These are phyloP conservation scores for Hortaea sp. DNA, from an alignment of 2,329 filamentous ascomycete species.

Conservation along the genomic window DNA sequence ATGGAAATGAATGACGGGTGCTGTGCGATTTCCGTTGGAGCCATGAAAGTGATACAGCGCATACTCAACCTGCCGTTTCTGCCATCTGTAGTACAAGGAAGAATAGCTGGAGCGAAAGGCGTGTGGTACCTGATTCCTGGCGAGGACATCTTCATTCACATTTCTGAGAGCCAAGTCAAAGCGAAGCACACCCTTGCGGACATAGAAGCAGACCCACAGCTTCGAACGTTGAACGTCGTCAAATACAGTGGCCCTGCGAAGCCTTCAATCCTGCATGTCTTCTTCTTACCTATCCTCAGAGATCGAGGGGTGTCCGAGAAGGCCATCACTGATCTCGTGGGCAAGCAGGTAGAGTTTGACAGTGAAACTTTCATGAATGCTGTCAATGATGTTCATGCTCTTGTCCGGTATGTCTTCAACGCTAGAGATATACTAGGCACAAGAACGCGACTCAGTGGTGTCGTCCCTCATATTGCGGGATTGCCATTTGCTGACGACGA, in stretches of 20 bases:
- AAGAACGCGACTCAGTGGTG: constrained; percentile 24
- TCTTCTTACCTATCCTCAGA: constrained; percentile 59
- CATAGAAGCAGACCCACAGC: constrained; percentile 26
- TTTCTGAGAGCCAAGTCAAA: constrained; percentile 57
- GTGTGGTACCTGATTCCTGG: constrained; percentile 50
- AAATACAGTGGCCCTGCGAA: constrained; percentile 37
- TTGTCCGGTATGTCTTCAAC: constrained; percentile 47
- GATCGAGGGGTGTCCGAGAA: constrained; percentile 43
- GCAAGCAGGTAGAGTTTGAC: constrained; percentile 40
- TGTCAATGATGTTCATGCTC: constrained; percentile 39
- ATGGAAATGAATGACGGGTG: constrained; percentile 47
- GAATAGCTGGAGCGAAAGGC: constrained; percentile 65
- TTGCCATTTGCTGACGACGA: constrained; percentile 34
- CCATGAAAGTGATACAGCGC: constrained; percentile 45
- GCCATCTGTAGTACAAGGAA: constrained; percentile 57
- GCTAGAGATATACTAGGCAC: constrained; percentile 25
- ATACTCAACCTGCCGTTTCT: constrained; percentile 42
- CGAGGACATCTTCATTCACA: constrained; percentile 50
- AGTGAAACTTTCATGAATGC: constrained; percentile 32
- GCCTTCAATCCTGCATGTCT: constrained; percentile 52
- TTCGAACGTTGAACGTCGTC: constrained; percentile 50
- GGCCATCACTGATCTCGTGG: constrained; percentile 41
- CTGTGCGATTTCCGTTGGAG: constrained; percentile 50
- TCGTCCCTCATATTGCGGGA: background rate
- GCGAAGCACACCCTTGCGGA: constrained; percentile 25